These are phyloP conservation scores for Zasmidium angulare DNA, from an alignment of 2,329 filamentous ascomycete genomes.

Conservation along the genomic window DNA sequence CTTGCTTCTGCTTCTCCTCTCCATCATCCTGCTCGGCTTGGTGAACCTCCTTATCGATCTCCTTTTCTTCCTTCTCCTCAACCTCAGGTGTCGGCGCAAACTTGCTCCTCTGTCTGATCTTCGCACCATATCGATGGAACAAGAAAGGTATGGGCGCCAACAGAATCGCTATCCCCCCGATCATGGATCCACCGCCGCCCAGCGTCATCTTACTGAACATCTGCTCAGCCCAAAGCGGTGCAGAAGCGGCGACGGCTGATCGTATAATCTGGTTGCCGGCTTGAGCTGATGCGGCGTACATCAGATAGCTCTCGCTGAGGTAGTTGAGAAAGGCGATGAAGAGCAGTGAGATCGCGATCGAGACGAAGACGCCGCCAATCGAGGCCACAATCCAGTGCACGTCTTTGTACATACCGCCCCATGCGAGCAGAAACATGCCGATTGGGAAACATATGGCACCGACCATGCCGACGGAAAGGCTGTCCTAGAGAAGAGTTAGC, in stretches of 20 bases:
- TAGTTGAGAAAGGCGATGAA: slow-evolving; percentile 58
- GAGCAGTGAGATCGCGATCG: slow-evolving; percentile 43
- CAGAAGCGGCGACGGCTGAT: slow-evolving; percentile 31
- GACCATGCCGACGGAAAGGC: slow-evolving; percentile 27
- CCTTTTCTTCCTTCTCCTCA: background rate
- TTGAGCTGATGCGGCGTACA: slow-evolving; percentile 10
- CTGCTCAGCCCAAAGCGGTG: slow-evolving; percentile 34
- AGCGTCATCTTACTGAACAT: slow-evolving; percentile 36
- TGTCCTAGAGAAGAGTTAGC: background rate
- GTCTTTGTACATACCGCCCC: slow-evolving; percentile 40
- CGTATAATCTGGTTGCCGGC: slow-evolving; percentile 4
- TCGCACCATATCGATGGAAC: slow-evolving; percentile 12
- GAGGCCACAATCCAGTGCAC: slow-evolving; percentile 51
- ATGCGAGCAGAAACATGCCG: slow-evolving; percentile 38
- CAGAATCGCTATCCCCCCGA: slow-evolving; percentile 45
- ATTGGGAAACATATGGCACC: slow-evolving; percentile 36
- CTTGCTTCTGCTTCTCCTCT: background rate
- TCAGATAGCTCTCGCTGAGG: slow-evolving; percentile 52
- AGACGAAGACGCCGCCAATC: slow-evolving; percentile 45
- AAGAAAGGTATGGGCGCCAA: slow-evolving; percentile 32
- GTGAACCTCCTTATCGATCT: background rate
- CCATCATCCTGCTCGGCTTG: background rate
- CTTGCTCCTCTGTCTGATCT: slow-evolving; percentile 8
- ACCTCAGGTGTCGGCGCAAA: slow-evolving; percentile 10
- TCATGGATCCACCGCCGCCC: slow-evolving; percentile 39